Percentiles rank a stretch among this genome's conserved stretches.
Conservation (phyloP, 108 stramenopile species). For the Cyclotella atomus region DNA sequence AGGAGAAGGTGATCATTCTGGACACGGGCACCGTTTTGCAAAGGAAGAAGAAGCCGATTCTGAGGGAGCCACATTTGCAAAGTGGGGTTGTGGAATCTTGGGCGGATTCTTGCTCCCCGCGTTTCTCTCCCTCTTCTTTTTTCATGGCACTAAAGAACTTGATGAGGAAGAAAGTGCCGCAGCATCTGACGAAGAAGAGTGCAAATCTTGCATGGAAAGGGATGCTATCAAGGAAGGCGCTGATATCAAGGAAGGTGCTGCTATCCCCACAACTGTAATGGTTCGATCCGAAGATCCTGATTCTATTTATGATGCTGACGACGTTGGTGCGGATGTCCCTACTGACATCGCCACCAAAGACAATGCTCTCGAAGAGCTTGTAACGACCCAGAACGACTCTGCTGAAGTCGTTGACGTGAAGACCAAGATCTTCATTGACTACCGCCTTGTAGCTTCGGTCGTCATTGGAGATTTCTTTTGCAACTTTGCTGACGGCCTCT, state of each 20-base stretch:
- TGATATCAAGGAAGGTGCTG: too few relatives aligned
- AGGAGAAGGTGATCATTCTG: too few relatives aligned
- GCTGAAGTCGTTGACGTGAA: neutral
- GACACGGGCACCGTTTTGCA: neutral
- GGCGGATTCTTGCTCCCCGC: slow-evolving; percentile 76
- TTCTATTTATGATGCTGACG: too few relatives aligned
- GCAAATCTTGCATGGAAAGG: slow-evolving; percentile 5
- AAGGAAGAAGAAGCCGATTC: slow-evolving; percentile 15
- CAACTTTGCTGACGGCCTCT: slow-evolving; percentile 87
- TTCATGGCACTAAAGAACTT: slow-evolving; percentile 22
- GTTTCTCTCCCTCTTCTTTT: slow-evolving; percentile 55
- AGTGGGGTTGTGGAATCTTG: slow-evolving; percentile 70
- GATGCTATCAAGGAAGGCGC: too few relatives aligned
- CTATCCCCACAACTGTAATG: too few relatives aligned
- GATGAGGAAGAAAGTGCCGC: slow-evolving; percentile 24
- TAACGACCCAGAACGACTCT: too few relatives aligned
- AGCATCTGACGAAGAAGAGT: slow-evolving; percentile 4
- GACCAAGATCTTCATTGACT: slow-evolving; percentile 33
- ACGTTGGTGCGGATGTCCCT: too few relatives aligned
- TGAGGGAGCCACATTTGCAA: slow-evolving; percentile 54
- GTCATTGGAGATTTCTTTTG: slow-evolving; percentile 71
- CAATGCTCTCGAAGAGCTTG: too few relatives aligned
- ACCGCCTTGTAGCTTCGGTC: slow-evolving; percentile 45
- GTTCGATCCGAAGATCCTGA: too few relatives aligned
- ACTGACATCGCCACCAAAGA: too few relatives aligned